These are phyloP conservation scores for Salix arbutifolia DNA, from an alignment of 345 rosid genomes.

Conservation along the genomic window DNA sequence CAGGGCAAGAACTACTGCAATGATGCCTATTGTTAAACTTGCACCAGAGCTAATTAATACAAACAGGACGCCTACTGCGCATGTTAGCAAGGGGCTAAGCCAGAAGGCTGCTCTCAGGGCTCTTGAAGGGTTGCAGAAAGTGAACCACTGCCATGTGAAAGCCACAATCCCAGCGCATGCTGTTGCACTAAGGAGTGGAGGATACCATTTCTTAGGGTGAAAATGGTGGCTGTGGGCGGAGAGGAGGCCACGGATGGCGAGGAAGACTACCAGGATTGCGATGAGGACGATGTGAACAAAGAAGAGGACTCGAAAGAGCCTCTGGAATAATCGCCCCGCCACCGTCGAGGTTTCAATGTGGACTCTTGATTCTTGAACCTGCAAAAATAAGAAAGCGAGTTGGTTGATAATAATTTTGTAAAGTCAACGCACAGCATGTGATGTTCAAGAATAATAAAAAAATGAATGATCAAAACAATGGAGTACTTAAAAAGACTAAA, in stretches of 20 bases:
- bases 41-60: slow-evolving; percentile 43
- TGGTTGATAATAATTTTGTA: not conserved
- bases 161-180: slow-evolving; percentile 50
- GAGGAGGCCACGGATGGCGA: slow-evolving; percentile 59
- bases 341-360: slow-evolving; percentile 25
- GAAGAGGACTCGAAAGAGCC: slow-evolving; percentile 55
- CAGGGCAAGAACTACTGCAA: slow-evolving; percentile 40
- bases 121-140: slow-evolving; percentile 39
- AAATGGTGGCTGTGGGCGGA: slow-evolving; percentile 45
- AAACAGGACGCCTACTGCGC: slow-evolving; percentile 54
- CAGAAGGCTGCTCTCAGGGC: slow-evolving; percentile 64
- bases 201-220: slow-evolving; percentile 69
- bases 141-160: slow-evolving; percentile 50
- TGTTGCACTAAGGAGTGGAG: slow-evolving; percentile 57
- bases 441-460: not conserved
- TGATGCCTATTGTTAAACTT: slow-evolving; percentile 45
- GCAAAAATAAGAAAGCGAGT: slow-evolving; percentile 2
- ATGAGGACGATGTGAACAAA: slow-evolving; percentile 47
- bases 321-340: slow-evolving; percentile 37
- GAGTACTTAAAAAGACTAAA: not conserved
- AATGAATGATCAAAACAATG: not conserved
- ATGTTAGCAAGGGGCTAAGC: slow-evolving; percentile 57
- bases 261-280: slow-evolving; percentile 47
- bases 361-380: slow-evolving; percentile 45
- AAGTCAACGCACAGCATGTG: not conserved